phyloP scores from a whole-genome alignment of 768 basidiomycete species.

The Pisolithus sp. region DNA sequence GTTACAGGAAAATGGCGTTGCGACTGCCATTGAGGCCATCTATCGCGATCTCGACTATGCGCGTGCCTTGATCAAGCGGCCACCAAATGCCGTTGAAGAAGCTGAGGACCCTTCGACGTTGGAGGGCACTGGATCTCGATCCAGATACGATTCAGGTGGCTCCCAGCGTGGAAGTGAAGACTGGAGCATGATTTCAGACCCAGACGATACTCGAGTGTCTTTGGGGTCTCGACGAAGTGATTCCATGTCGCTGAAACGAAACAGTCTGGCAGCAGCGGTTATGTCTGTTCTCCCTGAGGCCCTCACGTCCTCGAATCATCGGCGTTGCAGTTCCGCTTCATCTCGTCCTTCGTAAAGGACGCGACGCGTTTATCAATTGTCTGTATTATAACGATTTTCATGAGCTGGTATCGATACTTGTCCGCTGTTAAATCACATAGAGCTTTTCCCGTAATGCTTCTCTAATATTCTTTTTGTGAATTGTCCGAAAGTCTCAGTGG shows the following conservation, averaged over 20 bases:
- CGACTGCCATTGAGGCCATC: slow-evolving; percentile 88
- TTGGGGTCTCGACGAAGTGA: slow-evolving; percentile 45
- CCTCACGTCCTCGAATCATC: slow-evolving; percentile 36
- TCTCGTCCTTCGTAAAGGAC: slow-evolving; percentile 17
- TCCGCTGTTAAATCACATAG: slow-evolving; percentile 12
- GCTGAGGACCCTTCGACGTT: slow-evolving; percentile 5
- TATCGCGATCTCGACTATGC: slow-evolving; percentile 97
- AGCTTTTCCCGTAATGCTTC: slow-evolving; percentile 36
- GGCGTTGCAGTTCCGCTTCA: slow-evolving; percentile 33
- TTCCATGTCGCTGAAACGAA: slow-evolving; percentile 46
- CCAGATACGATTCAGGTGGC: slow-evolving; percentile 50
- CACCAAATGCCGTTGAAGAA: slow-evolving; percentile 20
- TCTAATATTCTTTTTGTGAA: slow-evolving; percentile 81
- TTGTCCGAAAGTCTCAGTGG: slow-evolving; percentile 74
- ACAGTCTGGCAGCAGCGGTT: slow-evolving; percentile 55
- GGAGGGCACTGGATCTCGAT: slow-evolving; percentile 35
- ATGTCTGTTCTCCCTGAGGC: slow-evolving; percentile 57
- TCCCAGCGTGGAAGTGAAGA: slow-evolving; percentile 66
- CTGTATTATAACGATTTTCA: slow-evolving; percentile 9
- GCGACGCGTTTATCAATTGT: not conserved
- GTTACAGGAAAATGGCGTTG: slow-evolving; percentile 86
- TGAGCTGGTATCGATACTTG: not conserved
- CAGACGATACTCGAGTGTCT: slow-evolving; percentile 55
- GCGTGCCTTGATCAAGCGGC: slow-evolving; percentile 72
- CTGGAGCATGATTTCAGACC: slow-evolving; percentile 84